These are phyloP conservation scores for Penicillium oxalicum DNA, from an alignment of 2,329 filamentous ascomycete species.

Conservation along the genomic window DNA sequence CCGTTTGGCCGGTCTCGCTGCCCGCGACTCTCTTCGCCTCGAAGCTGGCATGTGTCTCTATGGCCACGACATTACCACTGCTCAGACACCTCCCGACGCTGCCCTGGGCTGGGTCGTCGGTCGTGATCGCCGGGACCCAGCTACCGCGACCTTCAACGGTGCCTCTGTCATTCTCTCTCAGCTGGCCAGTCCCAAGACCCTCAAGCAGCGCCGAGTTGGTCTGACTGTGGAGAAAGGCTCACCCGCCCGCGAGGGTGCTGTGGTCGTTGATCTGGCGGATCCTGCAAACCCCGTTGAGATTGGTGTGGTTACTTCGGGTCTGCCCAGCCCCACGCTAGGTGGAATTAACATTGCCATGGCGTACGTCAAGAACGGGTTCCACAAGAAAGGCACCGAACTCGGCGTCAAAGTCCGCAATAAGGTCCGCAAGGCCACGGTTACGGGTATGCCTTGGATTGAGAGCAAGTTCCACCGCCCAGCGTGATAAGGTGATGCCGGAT, in stretches of 20 bases:
- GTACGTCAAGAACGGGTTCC: slow-evolving; percentile 72
- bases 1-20: slow-evolving; percentile 79
- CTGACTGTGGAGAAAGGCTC: slow-evolving; percentile 72
- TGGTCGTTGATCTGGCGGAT: slow-evolving; percentile 58
- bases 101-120: slow-evolving; percentile 75
- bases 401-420: slow-evolving; percentile 72
- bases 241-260: slow-evolving; percentile 81
- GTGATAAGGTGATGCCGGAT: slow-evolving; percentile 6
- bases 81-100: slow-evolving; percentile 62
- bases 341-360: slow-evolving; percentile 92
- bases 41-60: slow-evolving; percentile 99
- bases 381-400: slow-evolving; percentile 79
- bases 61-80: slow-evolving; percentile 90
- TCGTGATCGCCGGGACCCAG: slow-evolving; percentile 60
- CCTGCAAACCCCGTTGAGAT: slow-evolving; percentile 52
- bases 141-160: slow-evolving; percentile 72
- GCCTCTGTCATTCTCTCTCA: slow-evolving; percentile 71
- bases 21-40: slow-evolving; percentile 83
- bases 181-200: slow-evolving; percentile 55
- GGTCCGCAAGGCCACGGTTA: slow-evolving; percentile 65
- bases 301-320: slow-evolving; percentile 80
- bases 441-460: slow-evolving; percentile 84
- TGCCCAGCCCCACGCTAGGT: slow-evolving; percentile 76
- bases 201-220: slow-evolving; percentile 70
- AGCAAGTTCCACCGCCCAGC: slow-evolving; percentile 62